Evolutionary conservation across 2,329 filamentous ascomycete genomes (phyloP), one percentile per base, ranked within the genome.

Genomic region (Cladobotryum protrusum): DNA sequence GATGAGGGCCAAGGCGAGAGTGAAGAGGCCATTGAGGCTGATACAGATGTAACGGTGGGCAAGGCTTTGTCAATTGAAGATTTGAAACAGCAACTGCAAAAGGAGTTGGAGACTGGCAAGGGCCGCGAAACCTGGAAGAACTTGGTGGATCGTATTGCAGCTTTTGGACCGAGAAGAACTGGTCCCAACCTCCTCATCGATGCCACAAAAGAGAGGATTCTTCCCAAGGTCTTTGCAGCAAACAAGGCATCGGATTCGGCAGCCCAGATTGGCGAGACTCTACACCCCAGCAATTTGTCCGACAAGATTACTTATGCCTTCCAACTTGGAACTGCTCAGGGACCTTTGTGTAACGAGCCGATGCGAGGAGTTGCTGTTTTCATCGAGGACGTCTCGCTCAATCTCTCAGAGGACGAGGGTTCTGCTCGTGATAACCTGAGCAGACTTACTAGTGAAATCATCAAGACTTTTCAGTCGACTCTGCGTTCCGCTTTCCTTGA

Each of bases 281-380:
- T 86, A 39, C 71, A 76, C 48, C 75, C 84, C 4, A 76, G 76
- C 44, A 86, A 93, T 61, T 84, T 97, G 57, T 82, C 85, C 50
- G 92, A 97, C 72, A 97, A 95, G 65, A 87, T 97, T 55, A 77
- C 82, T 8, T 91, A 99, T 65, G 91, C 89, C 43, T 99, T 99
- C 76, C 93, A 99, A 66, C 84, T 97, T 14, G 87, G 89, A 36
- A 95, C 86, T 1, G 81, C 83, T 18, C 89, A 95, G 68, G 93
- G 93, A 0, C 91, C 93, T 0, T 79, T 97, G 45, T 97, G 93
- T 68, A 81, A 89, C 60, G 93, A 99, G 65, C 92, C 93, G 0
- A 83, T 96, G 43, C 92, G 96, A 71, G 93, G 93, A 45, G 79
- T 96, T 19, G 93, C 91, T 37, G 87, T 97, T 43, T 87, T 95